Percentiles rank a stretch among this genome's conserved stretches.
phyloP scores from a whole-genome alignment of 148 eudicot species.

The Fagopyrum esculentum region DNA sequence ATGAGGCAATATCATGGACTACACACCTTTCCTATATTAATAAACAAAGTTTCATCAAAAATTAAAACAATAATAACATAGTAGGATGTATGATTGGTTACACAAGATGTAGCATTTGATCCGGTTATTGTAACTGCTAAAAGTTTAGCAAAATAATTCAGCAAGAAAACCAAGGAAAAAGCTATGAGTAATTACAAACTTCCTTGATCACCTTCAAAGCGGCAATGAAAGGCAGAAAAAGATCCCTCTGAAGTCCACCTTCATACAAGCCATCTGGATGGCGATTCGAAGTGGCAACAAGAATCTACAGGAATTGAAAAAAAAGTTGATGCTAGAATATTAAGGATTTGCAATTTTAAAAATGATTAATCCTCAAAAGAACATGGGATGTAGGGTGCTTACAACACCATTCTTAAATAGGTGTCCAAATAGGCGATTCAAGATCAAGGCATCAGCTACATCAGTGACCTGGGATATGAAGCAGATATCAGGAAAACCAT shows the following conservation, averaged over 20 bases:
- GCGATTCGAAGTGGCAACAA: slow-evolving; percentile 89
- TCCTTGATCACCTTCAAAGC: slow-evolving; percentile 49
- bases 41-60: neutral
- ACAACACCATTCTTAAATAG: slow-evolving; percentile 74
- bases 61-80: neutral
- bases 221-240: slow-evolving; percentile 80
- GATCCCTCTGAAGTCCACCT: slow-evolving; percentile 92
- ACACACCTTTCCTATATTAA: slow-evolving; percentile 70
- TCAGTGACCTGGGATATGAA: slow-evolving; percentile 57
- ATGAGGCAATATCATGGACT: slow-evolving; percentile 74
- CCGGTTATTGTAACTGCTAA: no score
- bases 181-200: neutral
- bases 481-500: neutral
- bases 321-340: neutral
- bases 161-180: neutral
- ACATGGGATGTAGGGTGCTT: slow-evolving; percentile 21
- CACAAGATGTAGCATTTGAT: neutral
- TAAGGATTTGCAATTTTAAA: neutral
- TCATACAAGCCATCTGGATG: slow-evolving; percentile 89
- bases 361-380: neutral
- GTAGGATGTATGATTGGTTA: neutral
- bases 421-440: slow-evolving; percentile 77
- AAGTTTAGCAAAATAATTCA: neutral
- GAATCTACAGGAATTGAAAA: slow-evolving; percentile 39
- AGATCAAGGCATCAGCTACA: slow-evolving; percentile 89